Conservation (phyloP, 139 green algal species). For the Closterium sp. region DNA sequence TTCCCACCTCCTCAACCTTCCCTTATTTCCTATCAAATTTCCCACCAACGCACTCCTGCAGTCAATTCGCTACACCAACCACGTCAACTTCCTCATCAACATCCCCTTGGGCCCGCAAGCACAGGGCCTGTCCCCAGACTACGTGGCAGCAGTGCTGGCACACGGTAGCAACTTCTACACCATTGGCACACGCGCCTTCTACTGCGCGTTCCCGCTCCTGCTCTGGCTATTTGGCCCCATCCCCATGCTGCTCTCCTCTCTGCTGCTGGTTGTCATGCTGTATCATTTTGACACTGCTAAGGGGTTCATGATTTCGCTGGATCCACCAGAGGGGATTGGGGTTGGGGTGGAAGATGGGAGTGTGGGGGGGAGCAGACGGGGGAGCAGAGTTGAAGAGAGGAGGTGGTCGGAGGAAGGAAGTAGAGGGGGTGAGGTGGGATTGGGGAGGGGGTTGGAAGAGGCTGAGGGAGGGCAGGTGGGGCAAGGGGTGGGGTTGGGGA, state of each 20-base stretch:
- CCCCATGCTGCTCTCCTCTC: constrained; percentile 5
- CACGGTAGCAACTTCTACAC: constrained; percentile 17
- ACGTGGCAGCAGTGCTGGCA: constrained; percentile 5
- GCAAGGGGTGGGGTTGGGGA: background rate
- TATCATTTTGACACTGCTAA: constrained; percentile 9
- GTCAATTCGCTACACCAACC: constrained; percentile 20
- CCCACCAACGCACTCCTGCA: background rate
- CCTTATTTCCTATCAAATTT: background rate
- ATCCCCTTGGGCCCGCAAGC: constrained; percentile 19
- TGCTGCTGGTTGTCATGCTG: constrained; percentile 4
- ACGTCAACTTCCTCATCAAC: constrained; percentile 27
- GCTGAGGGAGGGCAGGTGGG: background rate
- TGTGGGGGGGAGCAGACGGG: background rate
- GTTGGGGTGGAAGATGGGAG: background rate
- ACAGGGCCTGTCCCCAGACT: constrained; percentile 7
- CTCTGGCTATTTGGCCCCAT: constrained; percentile 25
- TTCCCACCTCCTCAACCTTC: background rate
- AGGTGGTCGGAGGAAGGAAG: background rate
- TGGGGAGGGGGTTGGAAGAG: background rate
- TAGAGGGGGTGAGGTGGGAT: background rate
- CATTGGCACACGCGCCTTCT: constrained; percentile 17
- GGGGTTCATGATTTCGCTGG: background rate
- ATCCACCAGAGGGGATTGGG: background rate
- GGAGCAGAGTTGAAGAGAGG: background rate
- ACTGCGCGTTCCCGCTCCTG: constrained; percentile 19